A percentile compares a stretch with the other conserved stretches of the same genome.
These are phyloP conservation scores for Colletotrichum viniferum DNA, from an alignment of 2,329 filamentous ascomycete genomes.

Conservation along the genomic window DNA sequence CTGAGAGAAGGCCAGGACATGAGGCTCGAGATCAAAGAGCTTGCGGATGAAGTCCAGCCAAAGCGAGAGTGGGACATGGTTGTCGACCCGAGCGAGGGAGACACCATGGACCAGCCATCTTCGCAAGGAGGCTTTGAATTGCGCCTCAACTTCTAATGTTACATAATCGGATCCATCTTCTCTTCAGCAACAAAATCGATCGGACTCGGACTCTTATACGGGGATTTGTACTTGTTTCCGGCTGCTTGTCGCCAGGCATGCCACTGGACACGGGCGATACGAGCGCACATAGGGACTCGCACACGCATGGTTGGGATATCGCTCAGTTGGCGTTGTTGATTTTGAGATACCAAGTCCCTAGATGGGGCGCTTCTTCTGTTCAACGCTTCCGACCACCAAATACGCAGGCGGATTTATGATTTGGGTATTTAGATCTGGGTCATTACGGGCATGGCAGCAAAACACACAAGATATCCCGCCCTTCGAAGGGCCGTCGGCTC, in stretches of 20 bases:
- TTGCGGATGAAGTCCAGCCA: slow-evolving; percentile 38
- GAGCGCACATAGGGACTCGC: slow-evolving; percentile 2
- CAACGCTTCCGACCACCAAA: slow-evolving; percentile 11
- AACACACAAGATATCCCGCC: slow-evolving; percentile 17
- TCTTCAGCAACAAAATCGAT: slow-evolving; percentile 10
- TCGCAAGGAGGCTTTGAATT: slow-evolving; percentile 44
- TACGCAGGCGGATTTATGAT: slow-evolving; percentile 11
- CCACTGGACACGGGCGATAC: slow-evolving; percentile 1
- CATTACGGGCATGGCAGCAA: slow-evolving; percentile 15
- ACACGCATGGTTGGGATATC: slow-evolving; percentile 20
- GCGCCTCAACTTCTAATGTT: slow-evolving; percentile 49
- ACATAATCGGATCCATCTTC: slow-evolving; percentile 9
- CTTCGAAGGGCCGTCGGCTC: background rate
- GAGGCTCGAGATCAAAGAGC: slow-evolving; percentile 69
- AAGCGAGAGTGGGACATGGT: slow-evolving; percentile 69
- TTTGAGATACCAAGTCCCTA: slow-evolving; percentile 24
- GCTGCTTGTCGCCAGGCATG: slow-evolving; percentile 1
- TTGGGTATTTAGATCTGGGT: slow-evolving; percentile 18
- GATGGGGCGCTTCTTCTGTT: slow-evolving; percentile 20
- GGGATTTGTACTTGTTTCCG: background rate
- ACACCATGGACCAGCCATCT: slow-evolving; percentile 34
- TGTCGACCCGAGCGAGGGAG: slow-evolving; percentile 51
- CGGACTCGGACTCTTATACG: background rate
- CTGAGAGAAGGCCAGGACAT: slow-evolving; percentile 92
- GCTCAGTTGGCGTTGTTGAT: slow-evolving; percentile 23